A percentile compares a stretch with the other conserved stretches of the same genome.
phyloP scores from a whole-genome alignment of 2,329 filamentous ascomycete genomes.

The Penicillium sp. region DNA sequence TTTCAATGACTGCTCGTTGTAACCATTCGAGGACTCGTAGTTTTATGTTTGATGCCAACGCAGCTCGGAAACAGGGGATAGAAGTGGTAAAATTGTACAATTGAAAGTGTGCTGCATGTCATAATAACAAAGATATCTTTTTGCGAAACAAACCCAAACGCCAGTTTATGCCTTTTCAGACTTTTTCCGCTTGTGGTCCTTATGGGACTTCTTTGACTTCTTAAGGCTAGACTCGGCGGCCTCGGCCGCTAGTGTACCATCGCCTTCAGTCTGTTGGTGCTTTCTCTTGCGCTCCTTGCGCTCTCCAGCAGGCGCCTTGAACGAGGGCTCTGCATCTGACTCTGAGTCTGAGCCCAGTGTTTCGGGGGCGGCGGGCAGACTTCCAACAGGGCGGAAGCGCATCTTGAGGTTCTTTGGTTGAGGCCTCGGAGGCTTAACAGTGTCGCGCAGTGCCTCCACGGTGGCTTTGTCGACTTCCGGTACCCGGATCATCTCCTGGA shows the following conservation, averaged over 20 bases:
- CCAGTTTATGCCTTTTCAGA: conserved; percentile 31
- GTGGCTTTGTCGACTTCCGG: conserved; percentile 26
- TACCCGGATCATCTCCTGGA: conserved; percentile 36
- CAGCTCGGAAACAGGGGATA: too few relatives aligned
- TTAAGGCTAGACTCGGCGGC: conserved; percentile 19
- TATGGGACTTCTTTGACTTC: conserved; percentile 33
- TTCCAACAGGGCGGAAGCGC: conserved; percentile 44
- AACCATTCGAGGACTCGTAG: not conserved
- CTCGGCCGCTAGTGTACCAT: conserved; percentile 20
- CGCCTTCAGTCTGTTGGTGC: conserved; percentile 30
- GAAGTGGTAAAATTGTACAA: conserved; percentile 16
- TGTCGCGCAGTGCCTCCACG: conserved; percentile 23
- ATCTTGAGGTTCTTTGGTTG: conserved; percentile 44
- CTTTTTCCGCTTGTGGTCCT: conserved; percentile 38
- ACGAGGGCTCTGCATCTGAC: conserved; percentile 34
- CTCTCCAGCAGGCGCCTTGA: conserved; percentile 30
- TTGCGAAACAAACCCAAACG: conserved; percentile 13
- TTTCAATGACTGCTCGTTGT: not conserved
- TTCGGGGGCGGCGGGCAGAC: conserved; percentile 28
- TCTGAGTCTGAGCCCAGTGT: conserved; percentile 37
- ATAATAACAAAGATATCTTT: conserved; percentile 20
- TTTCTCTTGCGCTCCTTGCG: conserved; percentile 38
- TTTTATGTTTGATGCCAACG: not conserved
- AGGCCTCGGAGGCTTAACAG: conserved; percentile 34
- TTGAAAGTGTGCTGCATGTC: conserved; percentile 16